A percentile compares a stretch with the other conserved stretches of the same genome.
phyloP scores from a whole-genome alignment of 441 rosid genomes.

The Sinapis alba region DNA sequence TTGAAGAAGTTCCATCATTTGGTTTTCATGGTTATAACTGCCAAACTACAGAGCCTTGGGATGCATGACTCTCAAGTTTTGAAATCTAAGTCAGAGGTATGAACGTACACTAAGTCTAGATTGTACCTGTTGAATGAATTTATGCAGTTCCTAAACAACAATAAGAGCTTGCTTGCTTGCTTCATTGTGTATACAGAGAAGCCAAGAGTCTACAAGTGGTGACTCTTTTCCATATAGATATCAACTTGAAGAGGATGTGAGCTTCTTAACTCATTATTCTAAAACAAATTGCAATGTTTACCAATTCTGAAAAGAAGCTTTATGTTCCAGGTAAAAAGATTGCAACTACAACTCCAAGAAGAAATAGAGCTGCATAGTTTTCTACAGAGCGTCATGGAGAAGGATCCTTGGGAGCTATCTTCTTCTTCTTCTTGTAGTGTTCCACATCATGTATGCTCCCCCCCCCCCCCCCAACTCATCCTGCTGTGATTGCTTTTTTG shows the following conservation, averaged over 20 bases:
- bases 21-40: slow-evolving; percentile 42
- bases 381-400: slow-evolving; percentile 61
- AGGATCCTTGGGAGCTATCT: slow-evolving; percentile 55
- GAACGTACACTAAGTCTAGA: slow-evolving; percentile 14
- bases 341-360: slow-evolving; percentile 68
- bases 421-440: slow-evolving; percentile 46
- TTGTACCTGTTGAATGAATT: slow-evolving; percentile 1
- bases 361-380: slow-evolving; percentile 65
- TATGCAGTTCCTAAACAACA: background rate
- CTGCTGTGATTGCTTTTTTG: slow-evolving; percentile 1
- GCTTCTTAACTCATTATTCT: slow-evolving; percentile 36
- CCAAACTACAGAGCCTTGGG: slow-evolving; percentile 41
- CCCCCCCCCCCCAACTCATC: slow-evolving; percentile 16
- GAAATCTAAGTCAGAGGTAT: slow-evolving; percentile 46
- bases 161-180: slow-evolving; percentile 1
- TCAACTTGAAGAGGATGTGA: slow-evolving; percentile 86
- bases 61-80: slow-evolving; percentile 54
- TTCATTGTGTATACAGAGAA: slow-evolving; percentile 34
- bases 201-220: slow-evolving; percentile 45
- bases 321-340: slow-evolving; percentile 61
- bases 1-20: slow-evolving; percentile 38
- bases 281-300: background rate
- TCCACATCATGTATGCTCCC: slow-evolving; percentile 58
- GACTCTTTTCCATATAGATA: slow-evolving; percentile 58
- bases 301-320: slow-evolving; percentile 10